Evolutionary conservation across 2,329 filamentous ascomycete species (phyloP).

Genomic region (Rosellinia necatrix): DNA sequence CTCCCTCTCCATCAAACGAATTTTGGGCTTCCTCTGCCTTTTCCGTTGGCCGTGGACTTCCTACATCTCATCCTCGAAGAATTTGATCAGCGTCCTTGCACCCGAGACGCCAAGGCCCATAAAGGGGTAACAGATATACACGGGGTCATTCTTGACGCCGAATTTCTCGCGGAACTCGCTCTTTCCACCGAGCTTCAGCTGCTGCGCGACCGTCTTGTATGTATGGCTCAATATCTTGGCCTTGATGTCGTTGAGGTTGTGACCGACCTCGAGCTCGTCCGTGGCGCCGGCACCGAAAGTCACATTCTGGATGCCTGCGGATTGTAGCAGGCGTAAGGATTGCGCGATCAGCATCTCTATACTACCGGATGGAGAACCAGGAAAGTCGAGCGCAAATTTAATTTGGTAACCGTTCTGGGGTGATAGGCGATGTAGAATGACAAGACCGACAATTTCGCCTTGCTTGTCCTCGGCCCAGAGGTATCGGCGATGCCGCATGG

Average conservation of each 20-base stretch:
- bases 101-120: conserved; percentile 83
- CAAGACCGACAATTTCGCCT: conserved; percentile 73
- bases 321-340: conserved; percentile 57
- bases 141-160: conserved; percentile 79
- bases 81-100: conserved; percentile 83
- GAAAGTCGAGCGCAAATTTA: conserved; percentile 96
- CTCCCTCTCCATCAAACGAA: too few relatives aligned
- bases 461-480: conserved; percentile 77
- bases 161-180: conserved; percentile 92
- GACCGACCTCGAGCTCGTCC: conserved; percentile 73
- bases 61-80: conserved; percentile 71
- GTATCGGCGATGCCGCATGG: conserved; percentile 81
- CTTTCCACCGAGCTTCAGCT: conserved; percentile 62
- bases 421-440: conserved; percentile 81
- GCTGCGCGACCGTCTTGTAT: conserved; percentile 65
- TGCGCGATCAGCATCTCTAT: conserved; percentile 78
- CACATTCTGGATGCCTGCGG: conserved; percentile 65
- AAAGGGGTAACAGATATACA: conserved; percentile 89
- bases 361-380: conserved; percentile 79
- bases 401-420: conserved; percentile 88
- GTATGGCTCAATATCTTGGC: conserved; percentile 82
- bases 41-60: conserved; percentile 9
- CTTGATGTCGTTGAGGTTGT: conserved; percentile 79
- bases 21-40: not conserved
- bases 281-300: conserved; percentile 89